Conservation (phyloP, 768 basidiomycete genomes). For the Podaxis rugospora region DNA sequence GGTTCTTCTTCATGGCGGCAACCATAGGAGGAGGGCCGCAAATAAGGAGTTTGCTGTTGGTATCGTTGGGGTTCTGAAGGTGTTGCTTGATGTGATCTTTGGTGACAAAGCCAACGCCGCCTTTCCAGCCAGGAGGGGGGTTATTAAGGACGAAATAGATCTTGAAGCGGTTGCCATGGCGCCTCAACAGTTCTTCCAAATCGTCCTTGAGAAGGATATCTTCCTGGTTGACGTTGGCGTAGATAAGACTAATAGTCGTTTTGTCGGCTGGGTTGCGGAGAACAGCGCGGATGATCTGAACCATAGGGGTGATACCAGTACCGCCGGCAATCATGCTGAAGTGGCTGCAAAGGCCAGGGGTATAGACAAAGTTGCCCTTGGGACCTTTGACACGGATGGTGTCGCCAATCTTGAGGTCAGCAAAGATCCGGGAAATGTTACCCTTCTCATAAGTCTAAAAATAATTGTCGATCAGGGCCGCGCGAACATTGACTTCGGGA, state of each 20-base stretch:
- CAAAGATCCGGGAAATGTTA: conserved; percentile 89
- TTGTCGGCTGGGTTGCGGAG: conserved; percentile 84
- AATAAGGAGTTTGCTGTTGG: conserved; percentile 80
- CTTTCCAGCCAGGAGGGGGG: conserved; percentile 81
- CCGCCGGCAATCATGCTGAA: conserved; percentile 98
- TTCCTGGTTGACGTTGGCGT: conserved; percentile 91
- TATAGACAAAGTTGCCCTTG: conserved; percentile 91
- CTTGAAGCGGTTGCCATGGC: conserved; percentile 57
- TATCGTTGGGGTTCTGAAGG: conserved; percentile 58
- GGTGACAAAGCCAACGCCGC: conserved; percentile 89
- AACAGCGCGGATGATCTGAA: conserved; percentile 94
- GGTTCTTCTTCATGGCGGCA: conserved; percentile 67
- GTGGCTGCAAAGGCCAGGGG: conserved; percentile 63
- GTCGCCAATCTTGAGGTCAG: conserved; percentile 81
- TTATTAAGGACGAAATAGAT: conserved; percentile 94
- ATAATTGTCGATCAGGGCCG: conserved; percentile 4
- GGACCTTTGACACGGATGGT: conserved; percentile 91
- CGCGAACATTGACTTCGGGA: neutral
- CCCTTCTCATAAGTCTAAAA: conserved; percentile 91
- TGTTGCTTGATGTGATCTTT: conserved; percentile 85
- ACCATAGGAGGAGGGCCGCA: conserved; percentile 71
- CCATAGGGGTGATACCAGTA: conserved; percentile 98
- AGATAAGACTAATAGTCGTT: conserved; percentile 84
- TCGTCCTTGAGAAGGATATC: conserved; percentile 92
- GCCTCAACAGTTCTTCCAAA: conserved; percentile 70